Conservation (phyloP, 768 basidiomycete species). For the Termitomyces sp. region DNA sequence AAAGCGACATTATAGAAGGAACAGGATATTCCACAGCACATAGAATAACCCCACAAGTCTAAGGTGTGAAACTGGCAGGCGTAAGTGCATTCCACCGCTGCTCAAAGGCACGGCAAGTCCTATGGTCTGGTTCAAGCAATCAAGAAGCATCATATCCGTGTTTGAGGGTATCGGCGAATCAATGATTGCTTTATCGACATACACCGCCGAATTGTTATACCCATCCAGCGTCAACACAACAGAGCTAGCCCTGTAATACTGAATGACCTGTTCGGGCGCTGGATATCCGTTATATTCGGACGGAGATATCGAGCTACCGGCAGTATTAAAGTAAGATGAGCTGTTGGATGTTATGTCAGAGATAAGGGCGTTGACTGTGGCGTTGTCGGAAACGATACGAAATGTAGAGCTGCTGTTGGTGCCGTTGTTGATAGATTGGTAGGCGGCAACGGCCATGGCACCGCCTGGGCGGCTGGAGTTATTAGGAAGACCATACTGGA, state of each 20-base stretch:
- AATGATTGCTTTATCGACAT: conserved; percentile 23
- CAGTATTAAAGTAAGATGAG: not conserved
- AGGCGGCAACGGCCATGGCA: conserved; percentile 26
- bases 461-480: conserved; percentile 43
- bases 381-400: conserved; percentile 38
- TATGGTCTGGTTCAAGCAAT: conserved; percentile 37
- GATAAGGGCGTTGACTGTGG: conserved; percentile 29
- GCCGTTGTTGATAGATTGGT: conserved; percentile 24
- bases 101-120: not conserved
- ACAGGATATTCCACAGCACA: not conserved
- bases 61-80: not conserved
- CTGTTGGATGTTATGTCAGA: conserved; percentile 32
- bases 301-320: not conserved
- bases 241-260: conserved; percentile 64
- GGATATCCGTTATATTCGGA: conserved; percentile 6
- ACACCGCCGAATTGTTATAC: conserved; percentile 55
- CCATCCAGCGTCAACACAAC: conserved; percentile 54
- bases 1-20: not conserved
- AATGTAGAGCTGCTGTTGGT: conserved; percentile 24
- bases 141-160: conserved; percentile 36
- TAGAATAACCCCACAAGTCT: not conserved
- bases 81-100: conserved; percentile 7
- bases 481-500: conserved; percentile 36
- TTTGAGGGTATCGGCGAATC: conserved; percentile 39
- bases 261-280: conserved; percentile 28